phyloP scores from a whole-genome alignment of 129 eudicot species.

The Ambrosia artemisiifolia region DNA sequence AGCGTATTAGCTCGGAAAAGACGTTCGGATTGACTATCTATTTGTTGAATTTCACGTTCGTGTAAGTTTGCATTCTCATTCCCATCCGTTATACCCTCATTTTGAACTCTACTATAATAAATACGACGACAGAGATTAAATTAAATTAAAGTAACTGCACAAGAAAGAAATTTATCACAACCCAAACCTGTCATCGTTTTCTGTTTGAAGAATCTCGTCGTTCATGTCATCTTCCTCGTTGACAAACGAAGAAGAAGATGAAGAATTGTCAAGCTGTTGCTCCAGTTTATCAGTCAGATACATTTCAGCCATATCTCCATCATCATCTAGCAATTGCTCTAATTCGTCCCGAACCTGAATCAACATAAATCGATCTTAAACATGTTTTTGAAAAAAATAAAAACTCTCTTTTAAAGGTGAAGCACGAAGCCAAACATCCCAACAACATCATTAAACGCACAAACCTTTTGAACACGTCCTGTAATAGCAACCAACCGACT shows the following conservation, averaged over 20 bases:
- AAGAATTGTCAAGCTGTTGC: conserved; percentile 8
- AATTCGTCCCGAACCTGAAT: conserved; percentile 6
- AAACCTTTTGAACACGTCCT: conserved; percentile 41
- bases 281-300: conserved; percentile 60
- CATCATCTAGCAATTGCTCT: conserved; percentile 52
- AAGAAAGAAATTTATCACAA: neutral
- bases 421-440: neutral
- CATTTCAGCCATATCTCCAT: conserved; percentile 99
- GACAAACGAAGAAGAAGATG: conserved; percentile 2
- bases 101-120: neutral
- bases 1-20: conserved; percentile 7
- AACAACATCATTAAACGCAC: neutral
- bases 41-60: neutral
- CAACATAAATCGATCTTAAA: neutral
- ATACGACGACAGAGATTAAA: neutral
- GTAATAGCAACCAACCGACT: conserved; percentile 54
- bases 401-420: neutral
- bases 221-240: conserved; percentile 3
- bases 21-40: neutral
- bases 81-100: conserved; percentile 14
- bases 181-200: conserved; percentile 1
- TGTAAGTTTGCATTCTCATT: neutral
- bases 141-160: neutral
- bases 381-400: neutral
- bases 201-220: conserved; percentile 1